A percentile compares a stretch with the other conserved stretches of the same genome.
Evolutionary conservation across 2,329 filamentous ascomycete genomes (phyloP).

Genomic region (Cladosporium velox): DNA sequence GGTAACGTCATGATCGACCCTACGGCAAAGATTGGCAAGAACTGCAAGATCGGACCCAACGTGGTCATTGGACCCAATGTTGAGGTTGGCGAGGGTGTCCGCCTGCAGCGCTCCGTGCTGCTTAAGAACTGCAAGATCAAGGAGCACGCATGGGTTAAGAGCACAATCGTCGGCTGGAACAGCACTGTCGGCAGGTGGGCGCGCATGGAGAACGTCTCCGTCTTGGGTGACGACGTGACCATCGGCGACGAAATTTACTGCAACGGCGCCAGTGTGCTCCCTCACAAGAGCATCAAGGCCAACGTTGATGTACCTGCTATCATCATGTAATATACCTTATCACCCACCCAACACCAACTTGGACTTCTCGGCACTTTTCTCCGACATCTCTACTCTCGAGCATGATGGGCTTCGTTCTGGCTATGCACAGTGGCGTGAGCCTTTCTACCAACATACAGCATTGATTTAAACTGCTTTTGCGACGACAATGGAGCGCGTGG

Average conservation of each 20-base stretch:
- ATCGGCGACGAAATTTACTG: conserved; percentile 98
- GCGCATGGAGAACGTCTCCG: conserved; percentile 95
- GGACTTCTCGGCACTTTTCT: not conserved
- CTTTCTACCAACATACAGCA: conserved; percentile 17
- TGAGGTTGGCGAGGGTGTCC: conserved; percentile 88
- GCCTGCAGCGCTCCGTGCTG: conserved; percentile 89
- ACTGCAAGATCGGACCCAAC: conserved; percentile 96
- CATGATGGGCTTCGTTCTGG: conserved; percentile 8
- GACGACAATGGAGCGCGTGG: conserved; percentile 8
- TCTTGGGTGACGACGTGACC: conserved; percentile 94
- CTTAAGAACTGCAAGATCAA: conserved; percentile 90
- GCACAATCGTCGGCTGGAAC: conserved; percentile 98
- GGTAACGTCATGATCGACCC: conserved; percentile 96
- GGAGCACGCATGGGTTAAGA: conserved; percentile 99
- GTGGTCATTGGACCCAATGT: conserved; percentile 94
- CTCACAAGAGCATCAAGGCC: conserved; percentile 98
- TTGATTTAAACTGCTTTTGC: conserved; percentile 2
- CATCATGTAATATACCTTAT: conserved; percentile 24
- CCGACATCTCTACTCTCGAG: conserved; percentile 15
- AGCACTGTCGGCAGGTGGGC: conserved; percentile 95
- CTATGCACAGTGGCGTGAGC: not conserved
- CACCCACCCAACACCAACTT: not conserved
- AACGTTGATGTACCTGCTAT: conserved; percentile 70
- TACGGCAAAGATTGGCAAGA: conserved; percentile 93
- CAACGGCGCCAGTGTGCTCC: conserved; percentile 84